Percentiles rank a stretch among this genome's conserved stretches.
Conservation (phyloP, 129 eudicot species). For the Flaveria brownii region DNA sequence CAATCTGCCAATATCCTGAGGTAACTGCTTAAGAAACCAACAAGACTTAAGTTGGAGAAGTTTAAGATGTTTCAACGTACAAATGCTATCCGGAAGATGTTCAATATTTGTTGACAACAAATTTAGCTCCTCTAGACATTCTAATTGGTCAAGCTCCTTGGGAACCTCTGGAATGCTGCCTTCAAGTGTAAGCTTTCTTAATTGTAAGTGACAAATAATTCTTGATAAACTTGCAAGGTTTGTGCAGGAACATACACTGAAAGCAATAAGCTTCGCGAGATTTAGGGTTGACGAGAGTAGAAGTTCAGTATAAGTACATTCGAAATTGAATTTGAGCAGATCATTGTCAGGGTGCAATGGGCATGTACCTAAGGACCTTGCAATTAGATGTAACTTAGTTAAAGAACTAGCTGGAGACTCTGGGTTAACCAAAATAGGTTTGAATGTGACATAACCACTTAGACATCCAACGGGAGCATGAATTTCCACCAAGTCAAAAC, state of each 20-base stretch:
- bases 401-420: not conserved
- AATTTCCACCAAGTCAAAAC: slow-evolving; percentile 19
- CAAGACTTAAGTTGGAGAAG: not conserved
- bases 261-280: slow-evolving; percentile 18
- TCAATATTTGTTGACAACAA: not conserved
- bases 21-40: not conserved
- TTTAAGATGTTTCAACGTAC: not conserved
- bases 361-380: not conserved
- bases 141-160: slow-evolving; percentile 7
- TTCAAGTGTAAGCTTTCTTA: slow-evolving; percentile 17
- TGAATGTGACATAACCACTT: not conserved
- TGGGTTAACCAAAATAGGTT: not conserved
- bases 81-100: slow-evolving; percentile 12
- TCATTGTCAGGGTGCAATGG: slow-evolving; percentile 1
- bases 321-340: not conserved
- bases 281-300: not conserved
- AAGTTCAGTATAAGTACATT: slow-evolving; percentile 9
- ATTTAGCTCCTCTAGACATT: slow-evolving; percentile 11
- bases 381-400: not conserved
- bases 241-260: slow-evolving; percentile 17
- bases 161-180: not conserved
- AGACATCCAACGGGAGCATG: not conserved
- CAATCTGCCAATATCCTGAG: not conserved
- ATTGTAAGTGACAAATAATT: not conserved
- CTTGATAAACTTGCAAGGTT: not conserved